These are phyloP conservation scores for Beauveria medogensis DNA, from an alignment of 2,329 filamentous ascomycete species.

Conservation along the genomic window DNA sequence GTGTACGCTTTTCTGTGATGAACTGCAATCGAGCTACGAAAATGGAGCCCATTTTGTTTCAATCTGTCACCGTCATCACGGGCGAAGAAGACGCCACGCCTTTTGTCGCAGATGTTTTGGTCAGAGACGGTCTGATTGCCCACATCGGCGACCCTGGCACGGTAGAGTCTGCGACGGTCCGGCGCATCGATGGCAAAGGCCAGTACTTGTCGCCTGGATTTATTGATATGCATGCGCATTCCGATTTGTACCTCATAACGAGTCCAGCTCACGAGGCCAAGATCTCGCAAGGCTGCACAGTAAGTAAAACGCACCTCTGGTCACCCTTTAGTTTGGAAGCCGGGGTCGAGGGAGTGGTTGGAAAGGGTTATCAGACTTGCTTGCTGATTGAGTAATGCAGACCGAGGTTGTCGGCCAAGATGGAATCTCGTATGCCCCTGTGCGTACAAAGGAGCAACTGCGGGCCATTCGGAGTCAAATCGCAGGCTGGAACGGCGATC, in stretches of 20 bases:
- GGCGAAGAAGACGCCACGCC: constrained; percentile 16
- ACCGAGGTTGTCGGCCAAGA: constrained; percentile 20
- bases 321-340: no score
- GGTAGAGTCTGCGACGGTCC: constrained; percentile 10
- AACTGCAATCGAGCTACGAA: no score
- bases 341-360: background rate
- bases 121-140: constrained; percentile 15
- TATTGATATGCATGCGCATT: constrained; percentile 21
- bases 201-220: constrained; percentile 17
- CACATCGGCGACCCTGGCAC: constrained; percentile 15
- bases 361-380: background rate
- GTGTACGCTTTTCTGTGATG: background rate
- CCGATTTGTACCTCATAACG: constrained; percentile 18
- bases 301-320: constrained; percentile 7
- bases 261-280: constrained; percentile 18
- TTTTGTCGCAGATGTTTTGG: constrained; percentile 17
- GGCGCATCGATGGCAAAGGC: constrained; percentile 16
- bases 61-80: constrained; percentile 16
- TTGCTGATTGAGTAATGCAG: background rate
- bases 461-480: constrained; percentile 18
- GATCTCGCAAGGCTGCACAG: constrained; percentile 19
- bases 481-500: constrained; percentile 20
- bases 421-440: constrained; percentile 18
- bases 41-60: constrained; percentile 14
- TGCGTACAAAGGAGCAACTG: constrained; percentile 14